Percentiles rank a stretch among this genome's conserved stretches.
phyloP scores from a whole-genome alignment of 2,329 filamentous ascomycete genomes.

The Alternaria arborescens region DNA sequence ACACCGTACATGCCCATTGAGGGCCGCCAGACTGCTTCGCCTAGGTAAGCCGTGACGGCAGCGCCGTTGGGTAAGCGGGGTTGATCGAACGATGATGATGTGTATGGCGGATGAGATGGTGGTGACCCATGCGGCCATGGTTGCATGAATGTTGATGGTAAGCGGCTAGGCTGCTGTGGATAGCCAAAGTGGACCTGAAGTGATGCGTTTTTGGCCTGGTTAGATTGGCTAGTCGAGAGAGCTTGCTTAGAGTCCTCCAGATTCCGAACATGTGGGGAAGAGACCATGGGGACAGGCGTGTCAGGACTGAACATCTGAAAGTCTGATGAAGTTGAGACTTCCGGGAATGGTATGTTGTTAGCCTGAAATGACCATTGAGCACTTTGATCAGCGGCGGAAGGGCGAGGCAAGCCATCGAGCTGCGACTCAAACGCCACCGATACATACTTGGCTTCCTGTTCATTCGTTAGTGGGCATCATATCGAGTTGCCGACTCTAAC shows the following conservation, averaged over 20 bases:
- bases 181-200: neutral
- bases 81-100: neutral
- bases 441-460: neutral
- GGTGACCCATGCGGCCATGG: neutral
- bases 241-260: neutral
- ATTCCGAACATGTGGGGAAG: neutral
- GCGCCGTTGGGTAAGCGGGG: neutral
- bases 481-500: neutral
- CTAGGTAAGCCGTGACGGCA: neutral
- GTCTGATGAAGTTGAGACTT: neutral
- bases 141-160: neutral
- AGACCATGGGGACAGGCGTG: neutral
- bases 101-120: neutral
- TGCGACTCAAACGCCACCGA: neutral
- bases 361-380: neutral
- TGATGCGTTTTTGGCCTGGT: neutral
- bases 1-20: neutral
- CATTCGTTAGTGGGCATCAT: neutral
- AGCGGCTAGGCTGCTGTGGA: neutral
- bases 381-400: neutral
- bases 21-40: neutral
- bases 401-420: neutral
- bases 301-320: neutral
- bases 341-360: neutral
- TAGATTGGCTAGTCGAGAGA: too few species aligned